Evolutionary conservation across 1,284 basidiomycete species (phyloP), one percentile per base, ranked within the genome.

Genomic region (Marasmius tenuissimus): DNA sequence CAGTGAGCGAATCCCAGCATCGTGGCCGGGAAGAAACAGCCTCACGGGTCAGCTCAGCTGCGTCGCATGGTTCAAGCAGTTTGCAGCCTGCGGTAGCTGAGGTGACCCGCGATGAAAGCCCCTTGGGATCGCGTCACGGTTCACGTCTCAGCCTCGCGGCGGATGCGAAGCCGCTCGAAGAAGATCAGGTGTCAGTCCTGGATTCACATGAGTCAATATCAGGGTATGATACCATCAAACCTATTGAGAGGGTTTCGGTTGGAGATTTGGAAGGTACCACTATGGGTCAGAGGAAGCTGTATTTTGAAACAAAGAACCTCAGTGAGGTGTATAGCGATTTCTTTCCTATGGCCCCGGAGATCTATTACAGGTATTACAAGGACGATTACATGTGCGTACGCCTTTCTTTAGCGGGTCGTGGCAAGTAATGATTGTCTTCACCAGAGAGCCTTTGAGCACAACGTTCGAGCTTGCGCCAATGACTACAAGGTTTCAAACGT

Each of bases 321-420:
- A 27, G 27, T 18, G 34, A 55, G 37, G 14, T 45, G 12, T 49
- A 56, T 27, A 39, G 47, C 11, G 35, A 42, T 37, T 63, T 63
- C 22, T 48, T 33, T 35, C 33, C 59, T 12, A 59, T 61, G n/a
- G 18, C 57, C 27, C 59, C 62, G 16, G 57, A 59, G 50, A n/a
- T 16, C 4, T 34, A 56, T 35, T n/a, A 45, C 51, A 51, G 62
- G 45, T 63, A 63, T 59, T 35, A 55, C 16, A 47, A 45, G 22
- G 35, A 40, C 3, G 52, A 18, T 51, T 49, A n/a, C 45, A 52
- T 61, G 62, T 63, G 20, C 18, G 59, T 34, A 20, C 10, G 16
- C n/a, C 18, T 39, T 42, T 3, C 8, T 37, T 39, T 8, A 10
- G 39, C 9, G 39, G 16, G 42, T 10, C 16, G 1, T n/a, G 4